Percentiles rank a stretch among this genome's conserved stretches.
Conservation (phyloP, 768 basidiomycete species). For the Thelephora ganbajun region DNA sequence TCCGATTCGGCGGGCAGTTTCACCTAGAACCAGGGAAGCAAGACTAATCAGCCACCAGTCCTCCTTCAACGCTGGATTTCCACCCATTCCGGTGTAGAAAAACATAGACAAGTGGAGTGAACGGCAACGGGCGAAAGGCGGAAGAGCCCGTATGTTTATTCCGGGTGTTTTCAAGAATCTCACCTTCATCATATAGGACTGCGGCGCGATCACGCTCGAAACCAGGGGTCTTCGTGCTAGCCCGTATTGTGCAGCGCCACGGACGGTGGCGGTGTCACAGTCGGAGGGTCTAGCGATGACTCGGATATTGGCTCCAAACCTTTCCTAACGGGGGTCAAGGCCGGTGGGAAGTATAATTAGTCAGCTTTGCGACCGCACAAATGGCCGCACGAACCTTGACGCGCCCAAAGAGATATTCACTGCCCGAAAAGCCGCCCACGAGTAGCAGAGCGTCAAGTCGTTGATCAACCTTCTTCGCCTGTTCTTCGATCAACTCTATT, state of each 20-base stretch:
- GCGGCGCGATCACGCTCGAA: slow-evolving; percentile 69
- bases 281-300: slow-evolving; percentile 77
- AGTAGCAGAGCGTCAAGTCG: slow-evolving; percentile 73
- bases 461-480: slow-evolving; percentile 52
- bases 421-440: slow-evolving; percentile 82
- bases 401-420: slow-evolving; percentile 70
- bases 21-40: slow-evolving; percentile 32
- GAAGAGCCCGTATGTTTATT: neutral
- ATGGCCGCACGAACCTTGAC: slow-evolving; percentile 42
- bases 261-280: slow-evolving; percentile 77
- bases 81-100: neutral
- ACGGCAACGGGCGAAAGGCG: neutral
- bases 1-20: slow-evolving; percentile 81
- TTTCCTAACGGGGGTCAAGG: slow-evolving; percentile 28
- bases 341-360: neutral
- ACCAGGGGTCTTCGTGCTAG: slow-evolving; percentile 63
- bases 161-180: slow-evolving; percentile 6
- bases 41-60: neutral
- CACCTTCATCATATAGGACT: slow-evolving; percentile 81
- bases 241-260: slow-evolving; percentile 83
- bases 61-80: neutral
- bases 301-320: slow-evolving; percentile 47
- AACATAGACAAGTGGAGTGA: neutral
- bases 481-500: slow-evolving; percentile 65
- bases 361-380: neutral